These are phyloP conservation scores for Dacryopinax spathularia DNA, from an alignment of 768 basidiomycete species.

Conservation along the genomic window DNA sequence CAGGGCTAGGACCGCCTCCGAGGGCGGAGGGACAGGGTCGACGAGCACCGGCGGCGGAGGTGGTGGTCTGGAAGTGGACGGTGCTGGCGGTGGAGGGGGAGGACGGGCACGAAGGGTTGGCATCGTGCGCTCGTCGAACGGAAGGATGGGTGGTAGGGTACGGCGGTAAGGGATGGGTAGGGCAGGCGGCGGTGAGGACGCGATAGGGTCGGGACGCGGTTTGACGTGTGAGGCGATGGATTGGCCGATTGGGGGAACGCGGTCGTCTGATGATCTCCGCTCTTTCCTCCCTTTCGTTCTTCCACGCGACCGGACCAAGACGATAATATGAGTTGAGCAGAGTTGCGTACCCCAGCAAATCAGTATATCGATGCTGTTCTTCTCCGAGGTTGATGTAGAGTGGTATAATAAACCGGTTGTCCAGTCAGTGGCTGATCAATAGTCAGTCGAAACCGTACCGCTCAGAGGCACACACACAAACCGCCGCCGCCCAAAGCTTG, in stretches of 20 bases:
- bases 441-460: not conserved
- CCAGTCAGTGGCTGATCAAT: slow-evolving; percentile 1
- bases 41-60: slow-evolving; percentile 11
- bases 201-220: not conserved
- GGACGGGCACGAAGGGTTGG: slow-evolving; percentile 3
- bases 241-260: no score
- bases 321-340: no score
- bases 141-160: no score
- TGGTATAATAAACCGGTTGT: no score
- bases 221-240: no score
- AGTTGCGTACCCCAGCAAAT: no score
- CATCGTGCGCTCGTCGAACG: not conserved
- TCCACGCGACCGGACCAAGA: no score
- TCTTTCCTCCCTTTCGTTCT: no score
- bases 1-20: slow-evolving; percentile 29
- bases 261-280: no score
- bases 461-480: not conserved
- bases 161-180: not conserved
- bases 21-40: slow-evolving; percentile 10
- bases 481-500: not conserved
- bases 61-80: slow-evolving; percentile 12
- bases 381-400: no score
- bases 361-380: not conserved
- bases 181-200: not conserved
- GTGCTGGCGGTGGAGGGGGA: slow-evolving; percentile 10